Base-by-base conservation (phyloP, 768 basidiomycete species). In the Rhizopogon vinicolor region DNA sequence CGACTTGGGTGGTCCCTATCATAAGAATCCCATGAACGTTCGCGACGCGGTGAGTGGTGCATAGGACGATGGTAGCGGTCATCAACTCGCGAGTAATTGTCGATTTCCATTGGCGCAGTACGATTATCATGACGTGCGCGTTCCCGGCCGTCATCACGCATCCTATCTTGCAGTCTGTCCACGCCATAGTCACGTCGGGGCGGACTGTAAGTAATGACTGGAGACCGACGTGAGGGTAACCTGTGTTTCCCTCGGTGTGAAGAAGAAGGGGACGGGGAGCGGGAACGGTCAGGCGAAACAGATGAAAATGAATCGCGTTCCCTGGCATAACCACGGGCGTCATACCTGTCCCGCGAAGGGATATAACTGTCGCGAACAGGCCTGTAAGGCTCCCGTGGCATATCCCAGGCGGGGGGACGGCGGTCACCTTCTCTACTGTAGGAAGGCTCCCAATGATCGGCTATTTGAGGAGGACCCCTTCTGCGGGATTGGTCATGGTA, bases 161-260 rank as follows among this genome's bases (percentile, higher is more conserved):
- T 49, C 65, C 63, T 49, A 42, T 75, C 73, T 44, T 73, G 68
- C 43, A 58, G 44, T 54, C 67, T 63, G 53, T 74, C 74, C 13
- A 68, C 55, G 51, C 63, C 67, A 54, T 72, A 67, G 43, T 73
- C 69, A 41, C 69, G 71, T 12, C 64, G 67, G 19, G 68, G 66
- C 0, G 80, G 78, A 13, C 74, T 79, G 58, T 75, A 77, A 46
- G 55, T 57, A 0, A 68, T 52, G 8, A 57, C 63, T 2, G 74
- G 70, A 31, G 75, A 73, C n/a, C 70, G 71, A 37, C 67, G 63
- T 10, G 78, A 69, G 14, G 78, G 68, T 35, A 69, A 59, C 52
- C 68, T 60, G 51, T 69, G 68, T 43, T 69, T 69, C 16, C 56
- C 60, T 37, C 71, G 68, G 41, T 70, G 70, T 54, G 63, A 65